Percentiles rank a stretch among this genome's conserved stretches.
Evolutionary conservation across 176 grass and related monocot genomes (phyloP).

Genomic region (Secale cereale): DNA sequence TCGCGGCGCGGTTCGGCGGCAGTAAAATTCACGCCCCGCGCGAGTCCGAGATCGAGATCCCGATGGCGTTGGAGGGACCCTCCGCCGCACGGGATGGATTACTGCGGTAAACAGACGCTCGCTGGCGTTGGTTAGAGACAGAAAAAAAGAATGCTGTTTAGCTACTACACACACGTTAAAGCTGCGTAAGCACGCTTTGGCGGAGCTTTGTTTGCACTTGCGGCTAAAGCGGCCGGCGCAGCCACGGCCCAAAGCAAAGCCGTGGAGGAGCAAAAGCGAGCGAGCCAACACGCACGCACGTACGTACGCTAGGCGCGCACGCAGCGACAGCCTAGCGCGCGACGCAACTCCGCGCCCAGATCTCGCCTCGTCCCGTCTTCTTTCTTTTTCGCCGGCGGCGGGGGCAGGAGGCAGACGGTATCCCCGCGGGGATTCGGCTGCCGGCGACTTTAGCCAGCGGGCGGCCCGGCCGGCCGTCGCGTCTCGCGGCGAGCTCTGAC

Average conservation of each 20-base stretch:
- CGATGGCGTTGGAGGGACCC: too few relatives aligned
- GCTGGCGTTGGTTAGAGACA: too few relatives aligned
- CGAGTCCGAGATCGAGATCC: too few relatives aligned
- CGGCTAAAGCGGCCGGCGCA: background rate
- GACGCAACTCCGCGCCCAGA: background rate
- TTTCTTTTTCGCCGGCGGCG: too few relatives aligned
- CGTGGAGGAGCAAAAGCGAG: background rate
- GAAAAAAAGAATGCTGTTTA: background rate
- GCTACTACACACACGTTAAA: background rate
- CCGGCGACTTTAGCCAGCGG: background rate
- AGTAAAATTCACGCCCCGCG: background rate
- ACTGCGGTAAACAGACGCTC: background rate
- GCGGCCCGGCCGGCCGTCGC: background rate
- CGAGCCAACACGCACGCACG: background rate
- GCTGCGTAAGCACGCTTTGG: constrained; percentile 32
- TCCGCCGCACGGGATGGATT: background rate
- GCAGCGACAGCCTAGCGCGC: background rate
- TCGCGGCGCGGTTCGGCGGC: background rate
- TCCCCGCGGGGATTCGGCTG: background rate
- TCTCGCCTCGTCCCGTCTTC: background rate
- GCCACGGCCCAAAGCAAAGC: constrained; percentile 33
- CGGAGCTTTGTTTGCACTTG: constrained; percentile 40
- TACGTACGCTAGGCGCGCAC: background rate
- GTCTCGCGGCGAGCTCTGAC: constrained; percentile 7
- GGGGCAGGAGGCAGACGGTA: background rate